phyloP scores from a whole-genome alignment of 2,329 filamentous ascomycete species.

The Metarhizium guizhouense region DNA sequence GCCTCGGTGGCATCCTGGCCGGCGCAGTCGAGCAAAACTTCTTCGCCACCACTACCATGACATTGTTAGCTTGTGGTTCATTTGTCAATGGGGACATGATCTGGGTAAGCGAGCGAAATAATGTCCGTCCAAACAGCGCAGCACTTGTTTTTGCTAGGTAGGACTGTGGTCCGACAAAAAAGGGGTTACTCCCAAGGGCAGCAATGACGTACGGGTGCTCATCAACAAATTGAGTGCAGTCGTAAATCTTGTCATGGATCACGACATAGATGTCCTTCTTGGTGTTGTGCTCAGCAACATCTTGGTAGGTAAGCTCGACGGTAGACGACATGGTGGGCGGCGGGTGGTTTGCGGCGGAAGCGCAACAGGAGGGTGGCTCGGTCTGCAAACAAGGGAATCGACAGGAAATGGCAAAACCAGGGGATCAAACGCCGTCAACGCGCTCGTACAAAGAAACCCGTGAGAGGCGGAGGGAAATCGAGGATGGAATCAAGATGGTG shows the following conservation, averaged over 20 bases:
- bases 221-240: constrained; percentile 80
- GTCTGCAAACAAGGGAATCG: not conserved
- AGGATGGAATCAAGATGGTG: constrained; percentile 1
- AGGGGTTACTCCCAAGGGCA: not conserved
- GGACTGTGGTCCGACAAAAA: not conserved
- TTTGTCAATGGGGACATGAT: not conserved
- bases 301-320: constrained; percentile 61
- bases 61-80: constrained; percentile 3
- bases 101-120: not conserved
- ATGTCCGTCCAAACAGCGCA: not conserved
- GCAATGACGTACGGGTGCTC: constrained; percentile 72
- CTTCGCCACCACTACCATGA: constrained; percentile 76
- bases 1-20: constrained; percentile 96
- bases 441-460: constrained; percentile 1
- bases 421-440: not conserved
- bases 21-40: constrained; percentile 91
- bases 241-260: constrained; percentile 95
- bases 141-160: not conserved
- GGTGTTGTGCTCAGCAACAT: constrained; percentile 76
- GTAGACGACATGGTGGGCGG: constrained; percentile 17
- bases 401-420: not conserved
- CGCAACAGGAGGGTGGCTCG: not conserved
- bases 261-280: constrained; percentile 93
- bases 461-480: constrained; percentile 1
- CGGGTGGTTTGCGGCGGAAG: not conserved